Percentiles rank a stretch among this genome's conserved stretches.
phyloP scores from a whole-genome alignment of 2,329 filamentous ascomycete genomes.

The Colletotrichum kahawae region DNA sequence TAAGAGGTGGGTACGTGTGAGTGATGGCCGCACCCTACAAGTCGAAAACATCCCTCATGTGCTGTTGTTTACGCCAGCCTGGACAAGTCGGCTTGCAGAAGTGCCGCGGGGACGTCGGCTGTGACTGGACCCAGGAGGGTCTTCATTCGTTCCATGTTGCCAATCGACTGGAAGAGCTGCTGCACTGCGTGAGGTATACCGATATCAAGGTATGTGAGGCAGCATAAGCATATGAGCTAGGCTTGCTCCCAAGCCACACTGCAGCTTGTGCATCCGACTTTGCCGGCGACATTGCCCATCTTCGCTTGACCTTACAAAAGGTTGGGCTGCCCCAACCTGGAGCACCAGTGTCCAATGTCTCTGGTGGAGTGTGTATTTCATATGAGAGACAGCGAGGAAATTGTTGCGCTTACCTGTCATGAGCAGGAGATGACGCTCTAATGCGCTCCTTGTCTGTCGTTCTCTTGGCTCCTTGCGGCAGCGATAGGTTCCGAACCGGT shows the following conservation, averaged over 20 bases:
- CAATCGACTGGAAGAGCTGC: background rate
- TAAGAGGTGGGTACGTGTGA: background rate
- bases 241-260: background rate
- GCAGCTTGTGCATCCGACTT: background rate
- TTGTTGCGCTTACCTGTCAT: slow-evolving; percentile 47
- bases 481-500: slow-evolving; percentile 44
- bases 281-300: background rate
- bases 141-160: background rate
- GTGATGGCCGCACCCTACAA: background rate
- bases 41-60: background rate
- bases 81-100: background rate
- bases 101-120: background rate
- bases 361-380: background rate
- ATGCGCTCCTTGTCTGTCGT: slow-evolving; percentile 47
- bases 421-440: slow-evolving; percentile 52
- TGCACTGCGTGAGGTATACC: background rate
- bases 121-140: background rate
- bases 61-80: background rate
- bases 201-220: background rate
- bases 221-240: background rate
- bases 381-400: background rate
- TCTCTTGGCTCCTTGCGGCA: slow-evolving; percentile 54
- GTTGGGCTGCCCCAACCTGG: background rate
- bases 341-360: background rate
- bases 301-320: background rate